Evolutionary conservation across 2,329 filamentous ascomycete species (phyloP).

Genomic region (Zarea fungicola): DNA sequence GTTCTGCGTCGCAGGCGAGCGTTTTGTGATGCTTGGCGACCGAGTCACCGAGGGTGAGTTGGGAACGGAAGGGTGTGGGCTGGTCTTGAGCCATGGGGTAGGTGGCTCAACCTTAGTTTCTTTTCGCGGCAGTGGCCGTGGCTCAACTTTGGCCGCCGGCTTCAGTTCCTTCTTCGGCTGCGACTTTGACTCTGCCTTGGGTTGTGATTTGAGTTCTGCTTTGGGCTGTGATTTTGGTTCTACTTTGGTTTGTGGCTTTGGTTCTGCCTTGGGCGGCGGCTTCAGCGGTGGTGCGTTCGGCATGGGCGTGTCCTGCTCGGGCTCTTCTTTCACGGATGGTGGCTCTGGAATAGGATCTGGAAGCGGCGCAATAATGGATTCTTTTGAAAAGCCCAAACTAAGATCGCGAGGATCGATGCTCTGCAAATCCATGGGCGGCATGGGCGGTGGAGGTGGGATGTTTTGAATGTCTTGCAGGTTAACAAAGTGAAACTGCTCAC

Average conservation of each 20-base stretch:
- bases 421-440: conserved; percentile 20
- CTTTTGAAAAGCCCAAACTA: conserved; percentile 8
- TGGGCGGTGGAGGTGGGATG: conserved; percentile 22
- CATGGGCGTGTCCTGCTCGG: conserved; percentile 13
- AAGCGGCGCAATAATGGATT: neutral
- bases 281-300: conserved; percentile 14
- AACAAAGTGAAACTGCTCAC: conserved; percentile 26
- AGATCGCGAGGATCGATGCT: conserved; percentile 16
- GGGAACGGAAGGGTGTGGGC: conserved; percentile 33
- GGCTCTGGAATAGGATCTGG: conserved; percentile 1
- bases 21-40: conserved; percentile 37
- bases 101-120: conserved; percentile 20
- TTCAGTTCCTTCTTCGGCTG: conserved; percentile 19
- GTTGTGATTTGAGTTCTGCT: neutral
- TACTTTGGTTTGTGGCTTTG: conserved; percentile 13
- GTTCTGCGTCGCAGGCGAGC: conserved; percentile 36
- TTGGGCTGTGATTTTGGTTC: conserved; percentile 12
- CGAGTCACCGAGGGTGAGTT: conserved; percentile 37
- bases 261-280: conserved; percentile 13
- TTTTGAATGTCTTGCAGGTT: conserved; percentile 35
- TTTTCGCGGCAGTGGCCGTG: conserved; percentile 14
- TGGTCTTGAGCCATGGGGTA: conserved; percentile 28
- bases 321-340: neutral
- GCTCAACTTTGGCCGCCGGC: conserved; percentile 12
- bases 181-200: conserved; percentile 9